Evolutionary conservation across 208 protist species (phyloP), one percentile per base, ranked within the genome.

Genomic region (Leishmania arabica): DNA sequence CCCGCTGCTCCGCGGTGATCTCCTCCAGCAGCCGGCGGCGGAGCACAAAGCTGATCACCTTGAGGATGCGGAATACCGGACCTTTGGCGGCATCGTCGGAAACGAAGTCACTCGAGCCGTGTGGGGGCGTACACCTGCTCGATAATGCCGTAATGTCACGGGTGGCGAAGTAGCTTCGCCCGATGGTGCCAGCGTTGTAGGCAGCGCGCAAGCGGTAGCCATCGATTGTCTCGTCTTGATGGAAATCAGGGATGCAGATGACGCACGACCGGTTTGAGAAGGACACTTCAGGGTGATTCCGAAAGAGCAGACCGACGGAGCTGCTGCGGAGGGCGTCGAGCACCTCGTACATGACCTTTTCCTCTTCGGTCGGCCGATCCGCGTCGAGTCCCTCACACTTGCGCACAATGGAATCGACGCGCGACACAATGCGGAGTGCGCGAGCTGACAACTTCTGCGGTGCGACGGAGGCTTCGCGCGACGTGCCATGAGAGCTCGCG

Each of bases 31-130:
- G 58, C 24, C 82, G 53, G 40, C 85, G 86, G 1, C 92, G 90
- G n/a, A 92, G 83, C 24, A 91, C 82, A 80, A 95, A 97, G 62
- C 87, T 93, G 3, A 96, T 88, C 24, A 93, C 91, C 78, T 97
- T 97, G 51, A 96, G 69, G 40, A 93, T 84, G 68, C 73, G 64
- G 62, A 81, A 81, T 69, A 79, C 65, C 3, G 78, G 66, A 17
- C 78, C 78, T 21, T 24, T 73, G 6, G 79, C 8, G 31, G 75
- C 21, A 19, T 81, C 72, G 27, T 83, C 75, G n/a, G 15, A 54
- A 60, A 34, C 34, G 21, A 37, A 54, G 11, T 62, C n/a, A 31
- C 37, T 54, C 6, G n/a, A 19, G 58, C 77, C n/a, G 13, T 62
- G 37, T 9, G 53, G 78, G 0, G 54, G 66, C 37, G 64, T 80